Conservation (phyloP, 2,329 filamentous ascomycete genomes). For the Clarireedia sp. region DNA sequence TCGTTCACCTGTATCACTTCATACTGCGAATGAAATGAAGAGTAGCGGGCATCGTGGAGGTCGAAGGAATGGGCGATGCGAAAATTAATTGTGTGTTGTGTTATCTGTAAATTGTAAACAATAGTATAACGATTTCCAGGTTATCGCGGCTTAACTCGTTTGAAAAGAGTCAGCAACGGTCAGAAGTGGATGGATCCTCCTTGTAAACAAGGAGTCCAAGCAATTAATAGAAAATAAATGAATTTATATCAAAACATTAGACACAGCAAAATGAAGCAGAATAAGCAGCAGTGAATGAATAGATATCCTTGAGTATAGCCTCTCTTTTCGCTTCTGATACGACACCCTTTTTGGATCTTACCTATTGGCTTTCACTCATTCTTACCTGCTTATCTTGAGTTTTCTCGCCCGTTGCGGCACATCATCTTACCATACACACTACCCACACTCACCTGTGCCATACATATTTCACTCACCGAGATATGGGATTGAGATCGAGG, state of each 20-base stretch:
- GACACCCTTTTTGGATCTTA: not conserved
- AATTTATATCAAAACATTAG: not conserved
- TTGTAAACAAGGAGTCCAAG: not conserved
- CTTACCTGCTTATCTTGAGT: not conserved
- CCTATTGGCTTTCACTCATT: not conserved
- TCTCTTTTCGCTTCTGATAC: not conserved
- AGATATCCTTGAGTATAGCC: not conserved
- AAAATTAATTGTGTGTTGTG: too few relatives aligned
- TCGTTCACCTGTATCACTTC: not conserved
- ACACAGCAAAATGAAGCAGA: not conserved
- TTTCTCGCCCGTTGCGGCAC: too few relatives aligned
- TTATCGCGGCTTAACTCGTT: not conserved
- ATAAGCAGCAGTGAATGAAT: not conserved
- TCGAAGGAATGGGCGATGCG: too few relatives aligned
- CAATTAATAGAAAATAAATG: not conserved
- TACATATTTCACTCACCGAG: too few relatives aligned
- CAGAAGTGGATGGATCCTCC: constrained; percentile 3
- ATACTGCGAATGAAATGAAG: not conserved
- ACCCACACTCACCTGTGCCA: too few relatives aligned
- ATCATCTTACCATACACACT: too few relatives aligned
- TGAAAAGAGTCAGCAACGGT: not conserved
- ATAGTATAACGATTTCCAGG: not conserved
- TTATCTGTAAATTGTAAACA: not conserved
- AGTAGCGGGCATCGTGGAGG: too few relatives aligned
- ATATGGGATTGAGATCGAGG: too few relatives aligned